Evolutionary conservation across 176 grass and related monocot genomes (phyloP), one percentile per base, ranked within the genome.

Genomic region (Ensete glaucum): DNA sequence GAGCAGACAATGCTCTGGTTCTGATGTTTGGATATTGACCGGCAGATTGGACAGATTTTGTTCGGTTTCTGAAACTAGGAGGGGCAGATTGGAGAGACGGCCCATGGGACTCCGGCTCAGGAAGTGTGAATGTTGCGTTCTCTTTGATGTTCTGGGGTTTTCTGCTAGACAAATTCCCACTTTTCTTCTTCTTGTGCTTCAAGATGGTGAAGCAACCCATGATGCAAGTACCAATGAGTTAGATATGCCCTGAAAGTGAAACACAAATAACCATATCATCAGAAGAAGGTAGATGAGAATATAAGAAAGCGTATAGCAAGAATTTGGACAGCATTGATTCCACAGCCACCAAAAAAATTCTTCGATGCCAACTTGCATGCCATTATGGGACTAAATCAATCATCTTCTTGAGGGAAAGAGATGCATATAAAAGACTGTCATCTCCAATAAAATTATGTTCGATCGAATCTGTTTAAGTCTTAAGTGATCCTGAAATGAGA

Each of bases 141-240:
- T 88, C 91, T 62, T 81, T 87, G n/a, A 73, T 65, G 68, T 83
- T 88, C 20, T 49, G 16, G 0, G 58, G 52, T 66, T 76, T 89
- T 77, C 82, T 91, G 62, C 79, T 78, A 21, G 74, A 54, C 12
- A 69, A 73, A 76, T 76, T 59, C 58, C 54, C n/a, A 27, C 15
- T 87, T 80, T 81, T 97, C 81, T 90, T 94, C 79, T 95, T 99
- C 83, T 87, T 94, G 10, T 80, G 81, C 87, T 80, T 94, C 59
- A 99, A 84, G 50, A 70, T 86, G 15, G 96, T 84, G 77, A 99
- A 99, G 73, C 96, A 99, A 69, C 96, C 96, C 96, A 99, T 95
- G 77, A 83, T 91, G 78, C 62, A 25, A 81, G 53, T 25, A 15
- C 1, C 9, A 77, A 76, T 53, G 43, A 62, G 25, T 24, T n/a